Evolutionary conservation across 1,139 yeast species (phyloP).

Genomic region (Kurtzmaniella quercitrusa): DNA sequence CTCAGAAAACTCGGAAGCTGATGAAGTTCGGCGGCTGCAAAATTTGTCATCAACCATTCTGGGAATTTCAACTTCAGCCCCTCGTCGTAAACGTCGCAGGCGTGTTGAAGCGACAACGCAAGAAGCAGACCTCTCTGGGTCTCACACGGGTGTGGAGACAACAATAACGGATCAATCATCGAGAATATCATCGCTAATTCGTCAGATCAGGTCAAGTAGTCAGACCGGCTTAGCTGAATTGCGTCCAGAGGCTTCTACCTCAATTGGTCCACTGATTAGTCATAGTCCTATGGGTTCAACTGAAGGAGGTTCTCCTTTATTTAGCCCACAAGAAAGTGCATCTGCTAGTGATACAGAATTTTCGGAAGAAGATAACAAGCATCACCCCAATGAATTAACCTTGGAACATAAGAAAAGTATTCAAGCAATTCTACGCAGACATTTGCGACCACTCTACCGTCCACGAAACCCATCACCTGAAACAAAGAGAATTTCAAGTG

Average conservation of each 20-base stretch:
- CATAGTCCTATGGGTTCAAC: not conserved
- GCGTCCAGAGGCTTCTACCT: not conserved
- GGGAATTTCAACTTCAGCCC: not conserved
- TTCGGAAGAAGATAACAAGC: conserved; percentile 2
- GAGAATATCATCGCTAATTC: conserved; percentile 24
- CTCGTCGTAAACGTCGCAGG: not conserved
- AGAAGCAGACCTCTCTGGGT: too few relatives aligned
- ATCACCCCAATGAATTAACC: conserved; percentile 18
- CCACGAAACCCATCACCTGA: conserved; percentile 10
- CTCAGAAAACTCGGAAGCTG: not conserved
- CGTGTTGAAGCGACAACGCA: not conserved
- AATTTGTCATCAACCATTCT: not conserved
- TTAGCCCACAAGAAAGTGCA: not conserved
- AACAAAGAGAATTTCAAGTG: conserved; percentile 17
- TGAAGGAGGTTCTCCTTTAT: not conserved
- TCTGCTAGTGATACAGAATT: not conserved
- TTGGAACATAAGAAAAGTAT: conserved; percentile 46
- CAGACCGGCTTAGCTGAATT: not conserved
- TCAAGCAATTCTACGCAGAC: conserved; percentile 50
- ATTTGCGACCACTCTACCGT: conserved; percentile 46
- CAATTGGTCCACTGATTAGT: not conserved
- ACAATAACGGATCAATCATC: conserved; percentile 6
- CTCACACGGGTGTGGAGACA: not conserved
- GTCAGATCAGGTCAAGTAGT: conserved; percentile 19
- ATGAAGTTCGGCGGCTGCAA: not conserved